These are phyloP conservation scores for Cyclostephanos invisitatus DNA, from an alignment of 108 stramenopile genomes.

Conservation along the genomic window DNA sequence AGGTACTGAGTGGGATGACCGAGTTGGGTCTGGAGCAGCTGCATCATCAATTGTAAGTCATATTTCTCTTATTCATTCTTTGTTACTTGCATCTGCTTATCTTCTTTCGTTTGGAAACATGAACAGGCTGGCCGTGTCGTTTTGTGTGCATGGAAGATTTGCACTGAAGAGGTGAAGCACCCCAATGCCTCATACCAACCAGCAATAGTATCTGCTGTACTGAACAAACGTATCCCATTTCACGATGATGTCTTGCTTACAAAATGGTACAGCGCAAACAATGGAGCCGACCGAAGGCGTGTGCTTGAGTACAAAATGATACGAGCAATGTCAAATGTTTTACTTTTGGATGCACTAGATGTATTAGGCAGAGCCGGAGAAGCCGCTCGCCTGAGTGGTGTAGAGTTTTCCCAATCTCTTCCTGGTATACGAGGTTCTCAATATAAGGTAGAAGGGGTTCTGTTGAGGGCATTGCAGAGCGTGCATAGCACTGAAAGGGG, in stretches of 20 bases:
- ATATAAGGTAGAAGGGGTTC: constrained; percentile 87
- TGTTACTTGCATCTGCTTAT: background rate
- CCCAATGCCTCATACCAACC: constrained; percentile 84
- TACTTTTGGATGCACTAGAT: constrained; percentile 85
- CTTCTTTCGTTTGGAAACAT: background rate
- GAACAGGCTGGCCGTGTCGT: constrained; percentile 75
- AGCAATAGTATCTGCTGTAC: constrained; percentile 76
- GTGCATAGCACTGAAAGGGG: constrained; percentile 81
- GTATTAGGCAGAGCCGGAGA: constrained; percentile 90
- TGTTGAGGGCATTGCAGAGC: constrained; percentile 81
- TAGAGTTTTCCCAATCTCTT: constrained; percentile 86
- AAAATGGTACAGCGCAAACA: constrained; percentile 65
- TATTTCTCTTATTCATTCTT: background rate
- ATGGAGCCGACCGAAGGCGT: constrained; percentile 69
- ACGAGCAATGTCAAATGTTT: constrained; percentile 66
- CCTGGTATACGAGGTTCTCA: constrained; percentile 85
- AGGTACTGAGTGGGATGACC: constrained; percentile 86
- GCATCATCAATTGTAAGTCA: constrained; percentile 79
- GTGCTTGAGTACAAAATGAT: constrained; percentile 71
- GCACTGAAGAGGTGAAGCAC: constrained; percentile 88
- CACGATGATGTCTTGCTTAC: constrained; percentile 80
- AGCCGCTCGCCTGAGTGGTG: constrained; percentile 87
- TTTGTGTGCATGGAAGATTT: constrained; percentile 77
- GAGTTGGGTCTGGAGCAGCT: constrained; percentile 88
- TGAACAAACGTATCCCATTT: constrained; percentile 73